Evolutionary conservation across 139 green algal species (phyloP), one percentile per base, ranked within the genome.

Genomic region (Chlorella sp.): DNA sequence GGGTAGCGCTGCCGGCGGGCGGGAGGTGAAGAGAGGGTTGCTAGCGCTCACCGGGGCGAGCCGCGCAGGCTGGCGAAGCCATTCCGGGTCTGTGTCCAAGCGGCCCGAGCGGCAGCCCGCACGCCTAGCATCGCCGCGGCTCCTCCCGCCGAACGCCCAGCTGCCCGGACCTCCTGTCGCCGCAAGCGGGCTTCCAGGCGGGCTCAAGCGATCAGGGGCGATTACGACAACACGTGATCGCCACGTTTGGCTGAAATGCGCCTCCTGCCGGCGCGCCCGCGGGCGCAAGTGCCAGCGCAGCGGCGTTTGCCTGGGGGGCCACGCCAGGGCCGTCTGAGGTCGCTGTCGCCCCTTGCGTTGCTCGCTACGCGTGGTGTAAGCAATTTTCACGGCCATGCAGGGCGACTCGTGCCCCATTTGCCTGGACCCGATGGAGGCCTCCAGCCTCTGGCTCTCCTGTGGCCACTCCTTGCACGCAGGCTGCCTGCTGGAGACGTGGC

Each of bases 61-160:
- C 51, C 51, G 13, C 24, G 9, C 13, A 60, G 51, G 51, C 51
- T 60, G 9, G 46, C 22, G 32, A 82, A 82, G 38, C 76, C 76
- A 28, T 32, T 32, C 41, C 46, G 70, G 0, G 56, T 82, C 56
- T 82, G 76, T 26, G 20, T 30, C 56, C 38, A 70, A 30, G 76
- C 76, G 8, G 76, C 76, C 34, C 56, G 11, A 30, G 11, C 38
- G 54, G 48, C 74, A 22, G n/a, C 30, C 8, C 74, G 32, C 3
- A 44, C 8, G 7, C 76, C 54, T 0, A 46, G 32, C 77, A 83
- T 83, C 32, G 19, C 69, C 38, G 38, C 72, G 85, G 85, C 84
- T 89, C 79, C 74, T 75, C 82, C 88, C 87, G 88, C 88, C 92
- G 88, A n/a, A n/a, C n/a, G n/a, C n/a, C n/a, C n/a, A n/a, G n/a